Evolutionary conservation across 495 filamentous ascomycete genomes (phyloP).

Genomic region (Sabuloglossum arenarium): DNA sequence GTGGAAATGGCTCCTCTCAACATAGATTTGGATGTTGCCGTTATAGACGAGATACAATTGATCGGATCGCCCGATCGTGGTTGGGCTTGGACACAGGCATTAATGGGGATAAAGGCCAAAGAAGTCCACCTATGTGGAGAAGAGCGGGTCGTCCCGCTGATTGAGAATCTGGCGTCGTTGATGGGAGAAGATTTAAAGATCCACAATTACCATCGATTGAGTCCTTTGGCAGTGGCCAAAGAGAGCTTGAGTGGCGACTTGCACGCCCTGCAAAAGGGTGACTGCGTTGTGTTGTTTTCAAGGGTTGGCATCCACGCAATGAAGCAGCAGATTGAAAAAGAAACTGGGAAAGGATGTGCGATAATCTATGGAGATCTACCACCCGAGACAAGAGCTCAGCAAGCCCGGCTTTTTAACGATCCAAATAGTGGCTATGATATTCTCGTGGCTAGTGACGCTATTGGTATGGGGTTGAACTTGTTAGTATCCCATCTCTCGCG

Average conservation of each 20-base stretch:
- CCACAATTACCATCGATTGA: constrained; percentile 64
- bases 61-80: constrained; percentile 61
- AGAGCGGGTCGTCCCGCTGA: constrained; percentile 55
- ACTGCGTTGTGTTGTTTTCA: constrained; percentile 76
- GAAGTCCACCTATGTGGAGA: constrained; percentile 95
- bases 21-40: constrained; percentile 56
- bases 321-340: constrained; percentile 53
- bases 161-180: constrained; percentile 54
- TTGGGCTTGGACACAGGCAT: constrained; percentile 92
- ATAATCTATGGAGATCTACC: constrained; percentile 86
- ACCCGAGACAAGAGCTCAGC: constrained; percentile 77
- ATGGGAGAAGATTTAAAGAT: constrained; percentile 70
- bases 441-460: constrained; percentile 83
- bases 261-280: constrained; percentile 56
- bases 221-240: constrained; percentile 43
- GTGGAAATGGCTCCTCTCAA: constrained; percentile 87
- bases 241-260: constrained; percentile 40
- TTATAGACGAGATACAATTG: constrained; percentile 99
- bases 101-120: constrained; percentile 64
- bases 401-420: constrained; percentile 85
- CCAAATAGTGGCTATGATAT: constrained; percentile 87
- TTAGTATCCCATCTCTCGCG: constrained; percentile 17
- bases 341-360: constrained; percentile 59
- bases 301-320: constrained; percentile 61
- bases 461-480: constrained; percentile 95